Conservation (phyloP, 2,329 filamentous ascomycete species). For the Nemania sp. region DNA sequence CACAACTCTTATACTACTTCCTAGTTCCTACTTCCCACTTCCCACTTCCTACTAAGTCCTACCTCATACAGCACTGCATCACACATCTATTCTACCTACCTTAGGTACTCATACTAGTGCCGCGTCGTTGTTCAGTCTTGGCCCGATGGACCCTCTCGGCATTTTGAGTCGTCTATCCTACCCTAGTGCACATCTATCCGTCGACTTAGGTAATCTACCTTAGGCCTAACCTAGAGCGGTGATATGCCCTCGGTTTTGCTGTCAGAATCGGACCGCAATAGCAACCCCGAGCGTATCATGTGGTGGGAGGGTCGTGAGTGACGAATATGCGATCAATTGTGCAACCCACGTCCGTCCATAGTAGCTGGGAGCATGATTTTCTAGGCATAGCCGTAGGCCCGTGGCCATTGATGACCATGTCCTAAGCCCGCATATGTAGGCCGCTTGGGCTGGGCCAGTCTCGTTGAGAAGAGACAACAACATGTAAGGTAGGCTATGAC, state of each 20-base stretch:
- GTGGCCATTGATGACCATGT: background rate
- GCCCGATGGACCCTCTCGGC: constrained; percentile 12
- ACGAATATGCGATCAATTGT: constrained; percentile 5
- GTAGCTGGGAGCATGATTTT: constrained; percentile 7
- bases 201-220: no score
- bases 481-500: constrained; percentile 11
- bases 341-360: constrained; percentile 7
- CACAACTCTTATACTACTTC: no score
- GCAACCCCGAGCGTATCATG: constrained; percentile 20
- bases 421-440: constrained; percentile 21
- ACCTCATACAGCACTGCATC: no score
- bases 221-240: no score
- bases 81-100: background rate
- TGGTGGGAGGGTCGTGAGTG: background rate
- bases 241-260: constrained; percentile 11
- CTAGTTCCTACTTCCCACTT: no score
- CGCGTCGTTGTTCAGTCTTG: background rate
- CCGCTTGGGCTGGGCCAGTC: constrained; percentile 17
- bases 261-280: constrained; percentile 22
- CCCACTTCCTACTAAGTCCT: no score
- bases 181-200: no score
- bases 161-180: constrained; percentile 1
- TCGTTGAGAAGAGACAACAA: constrained; percentile 14
- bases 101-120: constrained; percentile 4
- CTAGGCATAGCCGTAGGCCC: background rate